These are phyloP conservation scores for Tetraselmis chui DNA, from an alignment of 139 green algal species.

Conservation along the genomic window DNA sequence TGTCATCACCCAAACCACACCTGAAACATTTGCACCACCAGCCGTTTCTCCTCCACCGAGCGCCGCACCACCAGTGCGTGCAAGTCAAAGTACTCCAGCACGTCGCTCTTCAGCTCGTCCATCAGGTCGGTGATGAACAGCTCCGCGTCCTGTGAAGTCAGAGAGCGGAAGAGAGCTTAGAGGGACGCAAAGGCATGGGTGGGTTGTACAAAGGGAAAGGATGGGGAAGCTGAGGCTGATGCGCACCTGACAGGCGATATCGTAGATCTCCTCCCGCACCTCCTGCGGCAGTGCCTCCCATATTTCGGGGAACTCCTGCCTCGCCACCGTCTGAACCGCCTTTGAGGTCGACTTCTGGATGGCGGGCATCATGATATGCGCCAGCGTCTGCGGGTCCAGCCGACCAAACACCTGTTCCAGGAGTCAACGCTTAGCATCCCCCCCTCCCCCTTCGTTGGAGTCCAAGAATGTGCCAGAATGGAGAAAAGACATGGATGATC, in stretches of 20 bases:
- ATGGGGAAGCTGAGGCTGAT: background rate
- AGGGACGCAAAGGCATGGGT: no score
- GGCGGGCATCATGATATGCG: constrained; percentile 2
- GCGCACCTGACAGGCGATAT: background rate
- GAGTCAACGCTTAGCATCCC: background rate
- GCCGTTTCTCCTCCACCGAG: background rate
- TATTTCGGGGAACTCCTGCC: constrained; percentile 8
- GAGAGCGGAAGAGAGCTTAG: background rate
- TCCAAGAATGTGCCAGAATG: no score
- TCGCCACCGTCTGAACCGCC: constrained; percentile 8
- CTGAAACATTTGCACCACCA: constrained; percentile 9
- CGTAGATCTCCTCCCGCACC: constrained; percentile 11
- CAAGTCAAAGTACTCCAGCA: constrained; percentile 3
- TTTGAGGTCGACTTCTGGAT: background rate
- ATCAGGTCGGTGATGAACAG: background rate
- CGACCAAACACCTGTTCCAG: constrained; percentile 12
- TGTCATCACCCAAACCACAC: no score
- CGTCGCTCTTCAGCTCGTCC: background rate
- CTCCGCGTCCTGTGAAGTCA: background rate
- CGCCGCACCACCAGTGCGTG: background rate
- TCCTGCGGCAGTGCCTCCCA: constrained; percentile 10
- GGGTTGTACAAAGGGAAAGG: no score
- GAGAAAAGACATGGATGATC: no score
- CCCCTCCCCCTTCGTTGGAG: background rate
- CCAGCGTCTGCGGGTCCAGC: constrained; percentile 14